Evolutionary conservation across 2,329 filamentous ascomycete genomes (phyloP).

Genomic region (Neocucurbitaria cava): DNA sequence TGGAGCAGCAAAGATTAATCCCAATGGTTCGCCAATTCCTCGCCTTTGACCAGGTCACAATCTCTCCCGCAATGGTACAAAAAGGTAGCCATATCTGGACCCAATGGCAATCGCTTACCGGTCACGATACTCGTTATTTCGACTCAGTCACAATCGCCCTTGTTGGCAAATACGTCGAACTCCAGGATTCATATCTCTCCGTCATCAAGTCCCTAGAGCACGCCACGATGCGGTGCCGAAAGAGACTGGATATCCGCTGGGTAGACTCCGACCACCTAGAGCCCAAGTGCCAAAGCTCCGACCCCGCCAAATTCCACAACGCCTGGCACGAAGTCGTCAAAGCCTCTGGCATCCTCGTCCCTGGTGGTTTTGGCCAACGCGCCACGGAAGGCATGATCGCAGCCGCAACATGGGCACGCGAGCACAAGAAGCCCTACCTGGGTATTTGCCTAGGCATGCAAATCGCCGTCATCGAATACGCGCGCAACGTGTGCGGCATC

Average conservation of each 20-base stretch:
- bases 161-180: conserved; percentile 88
- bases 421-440: conserved; percentile 80
- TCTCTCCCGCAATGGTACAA: conserved; percentile 61
- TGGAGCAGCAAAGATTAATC: conserved; percentile 80
- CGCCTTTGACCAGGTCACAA: conserved; percentile 64
- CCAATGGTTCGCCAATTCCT: conserved; percentile 70
- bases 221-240: conserved; percentile 82
- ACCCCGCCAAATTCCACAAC: conserved; percentile 79
- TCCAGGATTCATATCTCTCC: conserved; percentile 85
- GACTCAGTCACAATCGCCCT: conserved; percentile 81
- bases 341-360: conserved; percentile 72
- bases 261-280: conserved; percentile 89
- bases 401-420: conserved; percentile 85
- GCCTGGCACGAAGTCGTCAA: conserved; percentile 83
- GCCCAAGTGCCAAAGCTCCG: conserved; percentile 63
- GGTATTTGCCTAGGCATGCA: conserved; percentile 95
- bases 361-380: conserved; percentile 80
- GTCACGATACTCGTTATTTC: conserved; percentile 69
- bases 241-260: conserved; percentile 81
- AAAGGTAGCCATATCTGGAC: conserved; percentile 77
- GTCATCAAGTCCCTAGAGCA: conserved; percentile 90
- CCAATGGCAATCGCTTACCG: conserved; percentile 77
- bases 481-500: conserved; percentile 75
- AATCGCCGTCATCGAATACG: conserved; percentile 88
- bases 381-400: conserved; percentile 91